phyloP scores from a whole-genome alignment of 2,329 filamentous ascomycete species.

The Rutstroemia sp. region DNA sequence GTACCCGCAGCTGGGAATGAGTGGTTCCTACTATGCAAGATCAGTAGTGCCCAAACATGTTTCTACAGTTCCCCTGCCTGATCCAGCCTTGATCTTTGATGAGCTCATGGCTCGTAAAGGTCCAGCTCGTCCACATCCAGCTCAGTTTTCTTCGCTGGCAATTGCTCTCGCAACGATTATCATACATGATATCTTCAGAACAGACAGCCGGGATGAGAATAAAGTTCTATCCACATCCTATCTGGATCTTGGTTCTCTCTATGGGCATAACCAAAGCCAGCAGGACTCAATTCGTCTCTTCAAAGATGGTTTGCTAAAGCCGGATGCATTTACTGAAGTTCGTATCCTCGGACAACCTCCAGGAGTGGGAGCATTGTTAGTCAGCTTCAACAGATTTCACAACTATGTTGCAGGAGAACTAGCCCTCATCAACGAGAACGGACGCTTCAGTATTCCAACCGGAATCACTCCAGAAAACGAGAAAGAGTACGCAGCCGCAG shows the following conservation, averaged over 20 bases:
- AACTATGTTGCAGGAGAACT: too few species aligned
- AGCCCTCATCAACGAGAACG: too few species aligned
- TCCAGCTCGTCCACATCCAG: slow-evolving; percentile 30
- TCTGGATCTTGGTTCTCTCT: slow-evolving; percentile 38
- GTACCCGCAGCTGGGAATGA: slow-evolving; percentile 58
- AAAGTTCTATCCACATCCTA: slow-evolving; percentile 15
- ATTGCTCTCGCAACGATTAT: slow-evolving; percentile 44
- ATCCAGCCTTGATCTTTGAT: slow-evolving; percentile 57
- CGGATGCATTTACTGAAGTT: background rate
- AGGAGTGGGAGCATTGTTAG: too few species aligned
- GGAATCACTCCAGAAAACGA: too few species aligned
- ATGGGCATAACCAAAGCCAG: slow-evolving; percentile 32
- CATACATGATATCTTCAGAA: slow-evolving; percentile 42
- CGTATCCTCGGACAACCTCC: too few species aligned
- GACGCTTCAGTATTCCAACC: too few species aligned
- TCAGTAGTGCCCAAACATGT: slow-evolving; percentile 57
- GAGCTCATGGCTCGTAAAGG: slow-evolving; percentile 3
- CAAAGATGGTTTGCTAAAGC: slow-evolving; percentile 64
- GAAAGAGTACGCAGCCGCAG: too few species aligned
- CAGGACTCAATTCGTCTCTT: slow-evolving; percentile 42
- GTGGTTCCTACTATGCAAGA: slow-evolving; percentile 59
- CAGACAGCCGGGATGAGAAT: background rate
- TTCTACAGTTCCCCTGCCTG: slow-evolving; percentile 55
- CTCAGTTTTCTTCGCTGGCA: slow-evolving; percentile 37
- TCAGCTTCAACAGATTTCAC: too few species aligned